A percentile compares a stretch with the other conserved stretches of the same genome.
These are phyloP conservation scores for Sordariomycetes sp. DNA, from an alignment of 2,329 filamentous ascomycete genomes.

Conservation along the genomic window DNA sequence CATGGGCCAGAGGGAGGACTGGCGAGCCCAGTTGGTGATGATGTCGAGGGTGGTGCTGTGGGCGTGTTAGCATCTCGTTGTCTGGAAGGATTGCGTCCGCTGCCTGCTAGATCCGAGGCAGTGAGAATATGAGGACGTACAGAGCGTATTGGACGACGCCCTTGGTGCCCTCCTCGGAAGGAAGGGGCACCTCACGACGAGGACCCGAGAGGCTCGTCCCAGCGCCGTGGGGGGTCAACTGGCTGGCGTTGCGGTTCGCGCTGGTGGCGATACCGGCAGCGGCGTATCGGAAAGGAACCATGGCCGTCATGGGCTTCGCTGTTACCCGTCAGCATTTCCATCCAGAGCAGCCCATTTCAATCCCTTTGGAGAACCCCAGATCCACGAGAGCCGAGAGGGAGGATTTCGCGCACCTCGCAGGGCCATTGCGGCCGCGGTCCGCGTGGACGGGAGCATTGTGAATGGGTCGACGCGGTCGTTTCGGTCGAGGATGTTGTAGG, in stretches of 20 bases:
- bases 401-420: conserved; percentile 34
- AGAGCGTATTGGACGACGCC: conserved; percentile 76
- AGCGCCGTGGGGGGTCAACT: conserved; percentile 42
- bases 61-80: background rate
- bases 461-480: conserved; percentile 4
- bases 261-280: conserved; percentile 57
- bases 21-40: conserved; percentile 75
- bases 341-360: background rate
- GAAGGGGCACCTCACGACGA: conserved; percentile 64
- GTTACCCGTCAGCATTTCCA: conserved; percentile 8
- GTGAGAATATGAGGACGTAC: conserved; percentile 41
- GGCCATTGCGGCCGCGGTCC: conserved; percentile 42
- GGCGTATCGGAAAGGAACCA: conserved; percentile 55
- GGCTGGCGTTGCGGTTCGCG: conserved; percentile 53
- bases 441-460: conserved; percentile 38
- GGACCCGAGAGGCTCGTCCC: conserved; percentile 43
- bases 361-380: background rate
- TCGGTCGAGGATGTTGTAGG: background rate
- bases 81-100: background rate
- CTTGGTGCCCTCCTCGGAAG: conserved; percentile 73
- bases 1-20: conserved; percentile 81
- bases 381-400: background rate
- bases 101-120: too few relatives aligned
- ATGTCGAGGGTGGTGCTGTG: conserved; percentile 66
- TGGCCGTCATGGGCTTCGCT: conserved; percentile 58